These are phyloP conservation scores for Pascua guehoae DNA, from an alignment of 1,284 basidiomycete genomes.

Conservation along the genomic window DNA sequence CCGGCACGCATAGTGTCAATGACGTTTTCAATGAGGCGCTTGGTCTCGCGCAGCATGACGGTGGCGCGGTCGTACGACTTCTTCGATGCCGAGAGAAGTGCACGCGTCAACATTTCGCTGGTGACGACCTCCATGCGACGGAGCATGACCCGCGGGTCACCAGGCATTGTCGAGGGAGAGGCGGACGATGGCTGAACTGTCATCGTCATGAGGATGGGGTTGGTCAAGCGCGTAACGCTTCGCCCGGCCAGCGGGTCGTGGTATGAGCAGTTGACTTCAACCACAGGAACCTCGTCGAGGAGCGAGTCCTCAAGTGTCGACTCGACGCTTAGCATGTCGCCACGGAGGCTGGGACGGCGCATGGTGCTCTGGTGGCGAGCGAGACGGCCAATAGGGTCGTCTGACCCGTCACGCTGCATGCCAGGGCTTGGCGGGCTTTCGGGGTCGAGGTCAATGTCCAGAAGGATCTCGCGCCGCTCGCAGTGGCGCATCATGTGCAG, in stretches of 20 bases:
- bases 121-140: slow-evolving; percentile 88
- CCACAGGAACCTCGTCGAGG: slow-evolving; percentile 88
- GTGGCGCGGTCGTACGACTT: slow-evolving; percentile 81
- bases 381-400: neutral
- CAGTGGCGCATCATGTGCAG: slow-evolving; percentile 88
- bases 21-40: slow-evolving; percentile 76
- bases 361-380: slow-evolving; percentile 3
- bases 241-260: slow-evolving; percentile 79
- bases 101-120: slow-evolving; percentile 90
- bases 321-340: slow-evolving; percentile 1
- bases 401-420: neutral
- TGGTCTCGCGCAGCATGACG: slow-evolving; percentile 82
- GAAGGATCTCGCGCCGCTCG: slow-evolving; percentile 87
- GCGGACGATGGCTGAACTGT: slow-evolving; percentile 66
- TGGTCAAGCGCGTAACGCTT: slow-evolving; percentile 74
- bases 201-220: slow-evolving; percentile 82
- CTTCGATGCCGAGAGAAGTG: slow-evolving; percentile 79
- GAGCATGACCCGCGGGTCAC: slow-evolving; percentile 82
- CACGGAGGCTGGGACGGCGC: neutral
- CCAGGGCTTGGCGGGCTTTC: neutral
- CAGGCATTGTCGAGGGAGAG: slow-evolving; percentile 55
- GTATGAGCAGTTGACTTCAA: slow-evolving; percentile 88
- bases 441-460: slow-evolving; percentile 73
- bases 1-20: slow-evolving; percentile 64
- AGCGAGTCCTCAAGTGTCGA: slow-evolving; percentile 67